Conservation (phyloP, 2,329 filamentous ascomycete genomes). For the Corniculantispora saksenae region DNA sequence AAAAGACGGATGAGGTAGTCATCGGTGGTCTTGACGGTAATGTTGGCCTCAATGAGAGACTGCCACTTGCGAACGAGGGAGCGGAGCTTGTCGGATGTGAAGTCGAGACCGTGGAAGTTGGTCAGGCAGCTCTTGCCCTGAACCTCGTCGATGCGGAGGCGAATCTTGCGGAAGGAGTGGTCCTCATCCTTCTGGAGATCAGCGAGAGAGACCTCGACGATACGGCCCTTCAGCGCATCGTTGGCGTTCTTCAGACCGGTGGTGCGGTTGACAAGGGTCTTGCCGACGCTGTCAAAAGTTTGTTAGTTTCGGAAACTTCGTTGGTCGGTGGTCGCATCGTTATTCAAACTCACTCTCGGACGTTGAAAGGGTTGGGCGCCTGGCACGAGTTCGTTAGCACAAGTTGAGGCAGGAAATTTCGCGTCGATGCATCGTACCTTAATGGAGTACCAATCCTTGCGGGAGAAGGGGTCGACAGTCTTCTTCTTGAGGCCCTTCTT, state of each 20-base stretch:
- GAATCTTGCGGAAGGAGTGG: constrained; percentile 99
- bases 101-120: constrained; percentile 99
- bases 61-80: constrained; percentile 99
- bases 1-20: constrained; percentile 99
- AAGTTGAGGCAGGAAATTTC: background rate
- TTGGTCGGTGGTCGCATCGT: constrained; percentile 22
- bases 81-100: constrained; percentile 99
- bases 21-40: constrained; percentile 99
- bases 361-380: constrained; percentile 93
- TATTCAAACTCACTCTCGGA: constrained; percentile 79
- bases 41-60: constrained; percentile 97
- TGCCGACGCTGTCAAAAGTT: constrained; percentile 77
- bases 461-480: constrained; percentile 93
- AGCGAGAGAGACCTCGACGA: constrained; percentile 97
- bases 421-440: constrained; percentile 61
- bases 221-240: constrained; percentile 96
- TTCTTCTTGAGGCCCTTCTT: constrained; percentile 99
- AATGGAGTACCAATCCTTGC: constrained; percentile 99
- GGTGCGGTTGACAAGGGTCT: constrained; percentile 98
- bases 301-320: constrained; percentile 24
- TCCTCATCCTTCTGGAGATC: constrained; percentile 99
- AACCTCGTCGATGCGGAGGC: constrained; percentile 97
- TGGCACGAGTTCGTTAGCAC: constrained; percentile 38
- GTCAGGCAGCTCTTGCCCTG: constrained; percentile 99
- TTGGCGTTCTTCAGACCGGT: constrained; percentile 99